Percentiles rank a stretch among this genome's conserved stretches.
Conservation (phyloP, 345 rosid species). For the Brassica cretica region DNA sequence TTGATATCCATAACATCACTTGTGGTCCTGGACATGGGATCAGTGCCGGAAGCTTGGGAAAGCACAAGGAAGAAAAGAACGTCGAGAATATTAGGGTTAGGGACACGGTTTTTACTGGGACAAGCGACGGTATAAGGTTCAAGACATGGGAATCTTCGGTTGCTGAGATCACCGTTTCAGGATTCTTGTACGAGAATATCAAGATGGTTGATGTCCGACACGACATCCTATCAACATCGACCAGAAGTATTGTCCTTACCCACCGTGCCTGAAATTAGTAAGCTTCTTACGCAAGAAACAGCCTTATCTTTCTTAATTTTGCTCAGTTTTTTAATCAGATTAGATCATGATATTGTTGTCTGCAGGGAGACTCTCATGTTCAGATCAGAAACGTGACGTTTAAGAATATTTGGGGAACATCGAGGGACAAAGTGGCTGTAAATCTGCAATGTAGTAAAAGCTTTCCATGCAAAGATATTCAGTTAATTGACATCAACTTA, state of each 20-base stretch:
- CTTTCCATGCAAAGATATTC: slow-evolving; percentile 30
- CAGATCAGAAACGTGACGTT: slow-evolving; percentile 35
- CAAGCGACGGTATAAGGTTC: slow-evolving; percentile 17
- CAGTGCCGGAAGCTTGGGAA: slow-evolving; percentile 26
- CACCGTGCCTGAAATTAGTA: neutral
- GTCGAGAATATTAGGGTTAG: slow-evolving; percentile 1
- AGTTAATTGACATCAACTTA: slow-evolving; percentile 33
- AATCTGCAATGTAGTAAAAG: slow-evolving; percentile 27
- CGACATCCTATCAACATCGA: slow-evolving; percentile 7
- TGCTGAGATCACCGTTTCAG: neutral
- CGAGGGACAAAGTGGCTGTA: slow-evolving; percentile 18
- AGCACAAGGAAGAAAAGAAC: neutral
- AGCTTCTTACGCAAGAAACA: slow-evolving; percentile 12
- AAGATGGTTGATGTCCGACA: neutral
- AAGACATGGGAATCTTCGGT: slow-evolving; percentile 25
- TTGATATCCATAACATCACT: slow-evolving; percentile 8
- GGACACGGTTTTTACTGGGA: slow-evolving; percentile 7
- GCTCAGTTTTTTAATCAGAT: neutral
- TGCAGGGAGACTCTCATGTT: slow-evolving; percentile 37
- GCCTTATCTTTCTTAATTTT: neutral
- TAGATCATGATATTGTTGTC: neutral
- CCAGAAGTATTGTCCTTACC: slow-evolving; percentile 17
- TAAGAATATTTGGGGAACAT: slow-evolving; percentile 37
- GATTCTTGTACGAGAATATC: slow-evolving; percentile 12
- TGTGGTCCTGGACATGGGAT: slow-evolving; percentile 31